Percentiles rank a stretch among this genome's conserved stretches.
Conservation (phyloP, 2,329 filamentous ascomycete species). For the Beauveria brongniartii region DNA sequence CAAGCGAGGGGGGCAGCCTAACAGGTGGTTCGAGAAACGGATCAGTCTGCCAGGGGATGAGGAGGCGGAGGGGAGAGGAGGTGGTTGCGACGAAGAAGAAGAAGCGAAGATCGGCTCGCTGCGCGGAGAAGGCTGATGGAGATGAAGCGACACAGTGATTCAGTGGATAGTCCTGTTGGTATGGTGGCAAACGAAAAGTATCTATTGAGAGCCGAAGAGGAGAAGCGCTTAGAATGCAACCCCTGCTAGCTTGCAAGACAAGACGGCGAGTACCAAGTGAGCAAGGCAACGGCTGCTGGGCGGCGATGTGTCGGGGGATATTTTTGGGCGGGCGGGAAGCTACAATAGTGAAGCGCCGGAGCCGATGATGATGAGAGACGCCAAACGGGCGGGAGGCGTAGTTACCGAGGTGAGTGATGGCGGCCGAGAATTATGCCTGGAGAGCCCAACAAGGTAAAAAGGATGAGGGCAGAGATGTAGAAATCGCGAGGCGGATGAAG, state of each 20-base stretch:
- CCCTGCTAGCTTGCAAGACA: constrained; percentile 1
- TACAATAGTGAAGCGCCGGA: not conserved
- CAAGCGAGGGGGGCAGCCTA: not conserved
- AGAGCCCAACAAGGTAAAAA: not conserved
- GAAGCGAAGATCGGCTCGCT: constrained; percentile 3
- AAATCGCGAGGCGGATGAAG: not conserved
- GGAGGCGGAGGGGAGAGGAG: not conserved
- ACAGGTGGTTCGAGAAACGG: constrained; percentile 2
- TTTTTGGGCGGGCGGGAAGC: not conserved
- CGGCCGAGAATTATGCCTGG: not conserved
- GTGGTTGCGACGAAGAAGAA: not conserved
- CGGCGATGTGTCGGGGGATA: not conserved
- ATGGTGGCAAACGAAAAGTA: not conserved
- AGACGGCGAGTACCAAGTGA: not conserved
- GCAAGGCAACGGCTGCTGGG: not conserved
- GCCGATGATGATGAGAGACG: not conserved
- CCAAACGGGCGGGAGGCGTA: not conserved
- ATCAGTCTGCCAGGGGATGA: constrained; percentile 2
- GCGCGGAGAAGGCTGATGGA: constrained; percentile 4
- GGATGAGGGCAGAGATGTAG: not conserved
- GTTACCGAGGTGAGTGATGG: not conserved
- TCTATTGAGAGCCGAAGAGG: not conserved
- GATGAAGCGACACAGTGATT: not conserved
- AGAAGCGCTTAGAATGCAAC: constrained; percentile 8
- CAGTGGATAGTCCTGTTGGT: not conserved